Base-by-base conservation (phyloP, 2,329 filamentous ascomycete species). In the Aspergillus fructus region DNA sequence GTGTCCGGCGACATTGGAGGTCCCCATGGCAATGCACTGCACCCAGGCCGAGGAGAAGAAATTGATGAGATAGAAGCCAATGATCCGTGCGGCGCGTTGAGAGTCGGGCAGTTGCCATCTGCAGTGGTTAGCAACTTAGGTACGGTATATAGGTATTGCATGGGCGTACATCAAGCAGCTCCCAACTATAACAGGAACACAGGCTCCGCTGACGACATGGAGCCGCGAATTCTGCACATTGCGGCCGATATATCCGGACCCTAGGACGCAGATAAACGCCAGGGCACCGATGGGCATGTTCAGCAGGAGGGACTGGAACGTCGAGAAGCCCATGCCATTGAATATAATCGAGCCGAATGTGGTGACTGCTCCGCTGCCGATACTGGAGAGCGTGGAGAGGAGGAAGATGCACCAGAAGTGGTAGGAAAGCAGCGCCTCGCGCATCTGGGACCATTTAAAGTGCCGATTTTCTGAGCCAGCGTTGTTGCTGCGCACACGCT, bases 261-360 rank as follows among this genome's bases (percentile, higher is more conserved):
- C 58, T 7, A 60, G 37, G 11, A 60, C 39, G 23, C 50, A 58
- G 13, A 60, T 45, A 13, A 60, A 58, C 1, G 56, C 43, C 37
- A 61, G 7, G 3, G 49, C 56, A 7, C 47, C 51, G 17, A 57
- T 49, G 3, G 56, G 40, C 49, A 59, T 53, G 33, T 59, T 59
- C 8, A 59, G 39, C 17, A 59, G 12, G 3, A 59, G 40, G 2
- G 58, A 56, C 40, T 53, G 45, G 33, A 57, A 59, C 11, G 23
- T 27, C 5, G 43, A 21, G 21, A 59, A 59, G 1, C 58, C 58
- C 58, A 59, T 59, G 3, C 49, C 58, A 11, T 54, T 50, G 39
- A 59, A 59, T 23, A 59, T 51, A 13, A 59, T 50, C 4, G 58
- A 59, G 45, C 45, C 58, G n/a, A 59, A 59, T 5, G 58, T 59